Conservation (phyloP, 2,329 filamentous ascomycete species). For the Cladophialophora bantiana region DNA sequence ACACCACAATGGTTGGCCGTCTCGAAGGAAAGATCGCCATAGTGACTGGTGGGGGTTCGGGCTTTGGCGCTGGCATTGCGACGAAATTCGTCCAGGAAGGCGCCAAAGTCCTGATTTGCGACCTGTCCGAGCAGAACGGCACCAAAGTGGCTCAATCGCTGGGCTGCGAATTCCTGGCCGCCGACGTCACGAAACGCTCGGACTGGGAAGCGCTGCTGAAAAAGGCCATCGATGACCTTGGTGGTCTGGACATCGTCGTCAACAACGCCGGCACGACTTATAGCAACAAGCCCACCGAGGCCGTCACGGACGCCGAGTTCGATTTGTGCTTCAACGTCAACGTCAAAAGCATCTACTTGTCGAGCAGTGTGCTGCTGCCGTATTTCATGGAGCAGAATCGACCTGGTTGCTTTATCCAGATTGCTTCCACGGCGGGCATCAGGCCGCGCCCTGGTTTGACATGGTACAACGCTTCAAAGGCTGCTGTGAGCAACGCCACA, state of each 20-base stretch:
- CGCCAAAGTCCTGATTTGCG: constrained; percentile 48
- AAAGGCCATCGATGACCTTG: constrained; percentile 51
- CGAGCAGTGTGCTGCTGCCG: constrained; percentile 35
- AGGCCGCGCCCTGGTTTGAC: constrained; percentile 36
- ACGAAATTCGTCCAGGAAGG: constrained; percentile 47
- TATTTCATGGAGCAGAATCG: constrained; percentile 36
- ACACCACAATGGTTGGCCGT: constrained; percentile 29
- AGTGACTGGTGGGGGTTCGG: constrained; percentile 54
- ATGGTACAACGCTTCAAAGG: constrained; percentile 67
- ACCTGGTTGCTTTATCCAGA: constrained; percentile 35
- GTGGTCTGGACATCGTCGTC: constrained; percentile 58
- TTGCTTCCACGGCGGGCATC: constrained; percentile 37
- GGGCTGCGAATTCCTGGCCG: constrained; percentile 31
- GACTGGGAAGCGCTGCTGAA: constrained; percentile 48
- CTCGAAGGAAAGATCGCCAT: constrained; percentile 52
- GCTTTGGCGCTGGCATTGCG: constrained; percentile 52
- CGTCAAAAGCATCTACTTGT: constrained; percentile 39
- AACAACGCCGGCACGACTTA: constrained; percentile 60
- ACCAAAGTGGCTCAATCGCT: constrained; percentile 33
- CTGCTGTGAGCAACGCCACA: constrained; percentile 68
- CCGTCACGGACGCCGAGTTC: constrained; percentile 56
- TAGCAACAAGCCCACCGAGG: constrained; percentile 51
- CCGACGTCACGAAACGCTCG: constrained; percentile 36
- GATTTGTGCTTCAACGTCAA: constrained; percentile 59
- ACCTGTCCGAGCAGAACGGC: constrained; percentile 34